Evolutionary conservation across 1,284 basidiomycete genomes (phyloP), one percentile per base, ranked within the genome.

Genomic region (Apiotrichum siamense): DNA sequence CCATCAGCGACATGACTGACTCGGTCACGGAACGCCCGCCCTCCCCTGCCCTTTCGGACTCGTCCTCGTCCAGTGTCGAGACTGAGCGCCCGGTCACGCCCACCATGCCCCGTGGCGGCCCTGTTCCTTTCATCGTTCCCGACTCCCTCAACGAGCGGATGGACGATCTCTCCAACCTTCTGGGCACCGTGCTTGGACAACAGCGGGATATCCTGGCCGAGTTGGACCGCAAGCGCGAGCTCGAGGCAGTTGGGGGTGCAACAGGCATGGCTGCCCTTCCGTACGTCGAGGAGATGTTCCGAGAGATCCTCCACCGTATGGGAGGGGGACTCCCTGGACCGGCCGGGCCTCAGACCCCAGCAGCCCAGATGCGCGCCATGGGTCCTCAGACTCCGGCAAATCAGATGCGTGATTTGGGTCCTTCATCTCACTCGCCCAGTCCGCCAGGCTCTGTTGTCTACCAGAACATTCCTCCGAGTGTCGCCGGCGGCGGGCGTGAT

Each of bases 81-180:
- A 70, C 68, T 0, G 66, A 65, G 44, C 58, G 67, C 20, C 67
- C 69, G 0, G 55, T 66, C 17, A 74, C 69, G 15, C 69, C 70
- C 1, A 64, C 67, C 2, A 26, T 43, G 4, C 41, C 41, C 11
- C 18, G n/a, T n/a, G n/a, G 27, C 11, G 41, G 41, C n/a, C 41
- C 41, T 3, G 20, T 43, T 4, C 59, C 63, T 0, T 24, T 61
- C 18, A 51, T 67, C 27, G 51, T 67, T 7, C 65, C 65, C 3
- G 62, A 29, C 42, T 65, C 41, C 49, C 58, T 54, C 38, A 38
- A 49, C 7, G 49, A 50, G 46, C 48, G 55, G 17, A 60, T 72
- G 3, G 67, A 69, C 48, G 67, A 72, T 43, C 59, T 72, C 44
- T 54, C 63, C 10, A 58, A 50, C 3, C 55, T 70, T 7, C 58